Evolutionary conservation across 2,329 filamentous ascomycete genomes (phyloP).

Genomic region (Colletotrichum siamense): DNA sequence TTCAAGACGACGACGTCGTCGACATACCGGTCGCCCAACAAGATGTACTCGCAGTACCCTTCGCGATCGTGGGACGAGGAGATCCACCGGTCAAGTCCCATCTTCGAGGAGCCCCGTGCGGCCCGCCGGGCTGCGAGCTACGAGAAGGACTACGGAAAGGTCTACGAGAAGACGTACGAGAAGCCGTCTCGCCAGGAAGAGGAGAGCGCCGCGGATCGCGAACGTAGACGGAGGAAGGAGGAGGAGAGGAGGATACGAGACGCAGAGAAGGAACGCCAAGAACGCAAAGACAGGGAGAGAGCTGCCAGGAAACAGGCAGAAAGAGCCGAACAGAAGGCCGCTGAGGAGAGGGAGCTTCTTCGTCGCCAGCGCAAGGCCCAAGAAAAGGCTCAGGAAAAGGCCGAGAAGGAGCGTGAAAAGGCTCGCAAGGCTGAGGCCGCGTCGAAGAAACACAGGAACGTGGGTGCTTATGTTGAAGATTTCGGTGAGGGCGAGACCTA

Average conservation of each 20-base stretch:
- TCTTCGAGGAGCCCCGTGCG: slow-evolving; percentile 49
- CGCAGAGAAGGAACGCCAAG: slow-evolving; percentile 22
- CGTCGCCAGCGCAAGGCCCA: slow-evolving; percentile 37
- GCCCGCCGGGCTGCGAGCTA: slow-evolving; percentile 55
- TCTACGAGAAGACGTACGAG: not conserved
- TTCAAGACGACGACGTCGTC: slow-evolving; percentile 39
- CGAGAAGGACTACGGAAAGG: slow-evolving; percentile 34
- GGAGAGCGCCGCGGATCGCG: slow-evolving; percentile 42
- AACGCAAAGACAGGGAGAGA: slow-evolving; percentile 24
- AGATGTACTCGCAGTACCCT: slow-evolving; percentile 40
- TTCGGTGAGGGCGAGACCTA: slow-evolving; percentile 33
- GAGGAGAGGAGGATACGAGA: slow-evolving; percentile 2
- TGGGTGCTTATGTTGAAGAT: slow-evolving; percentile 37
- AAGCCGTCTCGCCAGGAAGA: slow-evolving; percentile 45
- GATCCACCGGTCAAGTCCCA: slow-evolving; percentile 37
- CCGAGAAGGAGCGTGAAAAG: slow-evolving; percentile 43
- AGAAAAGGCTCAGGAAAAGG: slow-evolving; percentile 34
- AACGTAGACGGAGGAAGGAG: slow-evolving; percentile 25
- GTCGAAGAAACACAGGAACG: slow-evolving; percentile 23
- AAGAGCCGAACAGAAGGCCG: slow-evolving; percentile 28
- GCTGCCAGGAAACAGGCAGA: slow-evolving; percentile 22
- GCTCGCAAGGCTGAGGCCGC: slow-evolving; percentile 40
- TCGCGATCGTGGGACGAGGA: slow-evolving; percentile 56
- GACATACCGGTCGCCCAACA: slow-evolving; percentile 31
- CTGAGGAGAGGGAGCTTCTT: slow-evolving; percentile 35